Percentiles rank a stretch among this genome's conserved stretches.
phyloP scores from a whole-genome alignment of 768 basidiomycete genomes.

The Mycena amicta region DNA sequence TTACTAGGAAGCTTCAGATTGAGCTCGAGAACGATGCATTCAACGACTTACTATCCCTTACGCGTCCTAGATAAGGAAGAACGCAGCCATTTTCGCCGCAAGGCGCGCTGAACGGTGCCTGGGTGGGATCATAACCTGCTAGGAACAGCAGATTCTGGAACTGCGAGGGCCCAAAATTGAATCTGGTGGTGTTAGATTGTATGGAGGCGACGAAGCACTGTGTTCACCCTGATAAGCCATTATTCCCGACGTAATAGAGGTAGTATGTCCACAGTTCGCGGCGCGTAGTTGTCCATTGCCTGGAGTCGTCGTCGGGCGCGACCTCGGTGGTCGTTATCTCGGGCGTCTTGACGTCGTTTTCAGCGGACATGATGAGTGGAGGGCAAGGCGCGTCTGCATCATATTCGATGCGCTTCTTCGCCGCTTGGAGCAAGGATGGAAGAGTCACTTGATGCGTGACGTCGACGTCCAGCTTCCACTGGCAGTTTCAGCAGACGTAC shows the following conservation, averaged over 20 bases:
- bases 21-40: not conserved
- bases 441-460: too few relatives aligned
- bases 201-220: conserved; percentile 34
- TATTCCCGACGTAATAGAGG: conserved; percentile 67
- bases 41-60: conserved; percentile 56
- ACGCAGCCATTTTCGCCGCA: conserved; percentile 62
- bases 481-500: too few relatives aligned
- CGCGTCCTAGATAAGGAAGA: conserved; percentile 62
- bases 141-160: conserved; percentile 75
- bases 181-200: conserved; percentile 26
- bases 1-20: conserved; percentile 45
- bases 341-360: conserved; percentile 7
- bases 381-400: not conserved
- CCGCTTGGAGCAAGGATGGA: not conserved
- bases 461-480: too few relatives aligned
- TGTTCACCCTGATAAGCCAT: conserved; percentile 58
- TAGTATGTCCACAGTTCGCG: conserved; percentile 63
- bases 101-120: conserved; percentile 52
- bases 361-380: conserved; percentile 13
- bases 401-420: conserved; percentile 1
- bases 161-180: conserved; percentile 75
- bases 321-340: conserved; percentile 1
- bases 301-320: not conserved
- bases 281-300: conserved; percentile 44
- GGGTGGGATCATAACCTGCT: conserved; percentile 71